Evolutionary conservation across 352 stramenopile genomes (phyloP).

Genomic region (Phytophthora ohioensis): DNA sequence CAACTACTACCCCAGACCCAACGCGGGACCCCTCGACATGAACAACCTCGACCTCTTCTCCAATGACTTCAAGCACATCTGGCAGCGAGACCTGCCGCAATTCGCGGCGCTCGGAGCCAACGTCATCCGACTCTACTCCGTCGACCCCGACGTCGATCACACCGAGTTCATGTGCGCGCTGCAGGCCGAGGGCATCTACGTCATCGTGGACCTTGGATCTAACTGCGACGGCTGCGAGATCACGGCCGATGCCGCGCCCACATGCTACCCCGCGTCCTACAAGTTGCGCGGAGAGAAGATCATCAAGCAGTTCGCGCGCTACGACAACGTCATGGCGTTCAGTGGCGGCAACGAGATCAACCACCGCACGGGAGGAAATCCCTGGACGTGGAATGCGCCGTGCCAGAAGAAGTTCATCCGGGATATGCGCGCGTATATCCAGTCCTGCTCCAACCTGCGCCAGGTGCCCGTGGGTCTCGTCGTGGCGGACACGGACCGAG

Average conservation of each 20-base stretch:
- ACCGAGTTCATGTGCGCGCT: conserved; percentile 89
- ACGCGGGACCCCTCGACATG: conserved; percentile 61
- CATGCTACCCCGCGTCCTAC: conserved; percentile 71
- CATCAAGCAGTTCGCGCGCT: conserved; percentile 84
- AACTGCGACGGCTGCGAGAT: conserved; percentile 76
- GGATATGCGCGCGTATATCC: conserved; percentile 86
- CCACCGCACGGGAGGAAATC: conserved; percentile 57
- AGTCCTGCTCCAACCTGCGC: conserved; percentile 62
- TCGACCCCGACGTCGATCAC: conserved; percentile 78
- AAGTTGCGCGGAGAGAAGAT: conserved; percentile 83
- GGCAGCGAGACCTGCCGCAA: conserved; percentile 72
- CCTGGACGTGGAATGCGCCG: conserved; percentile 67
- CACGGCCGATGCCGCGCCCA: conserved; percentile 54
- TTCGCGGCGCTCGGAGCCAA: conserved; percentile 78
- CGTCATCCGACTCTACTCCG: conserved; percentile 82
- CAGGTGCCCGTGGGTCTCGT: conserved; percentile 81
- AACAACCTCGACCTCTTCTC: conserved; percentile 90
- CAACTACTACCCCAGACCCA: conserved; percentile 90
- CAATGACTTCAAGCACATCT: conserved; percentile 73
- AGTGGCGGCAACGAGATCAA: conserved; percentile 88
- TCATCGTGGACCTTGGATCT: conserved; percentile 69
- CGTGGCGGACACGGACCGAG: conserved; percentile 67
- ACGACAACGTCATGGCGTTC: conserved; percentile 86
- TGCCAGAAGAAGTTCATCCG: conserved; percentile 92
- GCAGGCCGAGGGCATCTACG: conserved; percentile 78